Percentiles rank a stretch among this genome's conserved stretches.
Evolutionary conservation across 148 eudicot species (phyloP).

Genomic region (Oxyria digyna): DNA sequence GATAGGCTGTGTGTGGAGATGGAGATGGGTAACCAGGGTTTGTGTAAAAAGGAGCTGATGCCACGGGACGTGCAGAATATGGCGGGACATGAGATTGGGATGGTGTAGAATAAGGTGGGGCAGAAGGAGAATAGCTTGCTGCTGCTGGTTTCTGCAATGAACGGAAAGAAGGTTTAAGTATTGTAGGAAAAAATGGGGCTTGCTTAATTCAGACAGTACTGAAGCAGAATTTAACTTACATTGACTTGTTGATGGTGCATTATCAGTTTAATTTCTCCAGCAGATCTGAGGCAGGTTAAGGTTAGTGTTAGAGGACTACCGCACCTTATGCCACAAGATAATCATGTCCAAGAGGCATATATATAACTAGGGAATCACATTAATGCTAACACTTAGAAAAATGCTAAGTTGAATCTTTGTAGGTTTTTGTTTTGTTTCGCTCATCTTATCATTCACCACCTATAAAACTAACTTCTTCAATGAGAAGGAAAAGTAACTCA

Average conservation of each 20-base stretch:
- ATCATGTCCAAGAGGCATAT: not conserved
- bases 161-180: not conserved
- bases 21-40: not conserved
- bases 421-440: not conserved
- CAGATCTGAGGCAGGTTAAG: slow-evolving; percentile 35
- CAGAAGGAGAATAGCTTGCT: slow-evolving; percentile 39
- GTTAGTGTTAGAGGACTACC: not conserved
- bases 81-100: slow-evolving; percentile 30
- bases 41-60: not conserved
- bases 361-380: not conserved
- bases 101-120: slow-evolving; percentile 39
- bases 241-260: slow-evolving; percentile 58
- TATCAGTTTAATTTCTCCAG: slow-evolving; percentile 84
- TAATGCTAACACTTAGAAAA: not conserved
- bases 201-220: not conserved
- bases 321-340: not conserved
- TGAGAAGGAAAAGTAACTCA: not conserved
- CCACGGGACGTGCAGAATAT: not conserved
- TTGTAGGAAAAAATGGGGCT: not conserved
- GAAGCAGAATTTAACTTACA: slow-evolving; percentile 25
- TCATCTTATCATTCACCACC: not conserved
- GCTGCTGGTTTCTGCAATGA: slow-evolving; percentile 40
- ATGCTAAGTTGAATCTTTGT: not conserved
- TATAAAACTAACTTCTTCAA: not conserved
- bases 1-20: slow-evolving; percentile 2